Percentiles rank a stretch among this genome's conserved stretches.
These are phyloP conservation scores for Phytopythium litorale DNA, from an alignment of 352 stramenopile genomes.

Conservation along the genomic window DNA sequence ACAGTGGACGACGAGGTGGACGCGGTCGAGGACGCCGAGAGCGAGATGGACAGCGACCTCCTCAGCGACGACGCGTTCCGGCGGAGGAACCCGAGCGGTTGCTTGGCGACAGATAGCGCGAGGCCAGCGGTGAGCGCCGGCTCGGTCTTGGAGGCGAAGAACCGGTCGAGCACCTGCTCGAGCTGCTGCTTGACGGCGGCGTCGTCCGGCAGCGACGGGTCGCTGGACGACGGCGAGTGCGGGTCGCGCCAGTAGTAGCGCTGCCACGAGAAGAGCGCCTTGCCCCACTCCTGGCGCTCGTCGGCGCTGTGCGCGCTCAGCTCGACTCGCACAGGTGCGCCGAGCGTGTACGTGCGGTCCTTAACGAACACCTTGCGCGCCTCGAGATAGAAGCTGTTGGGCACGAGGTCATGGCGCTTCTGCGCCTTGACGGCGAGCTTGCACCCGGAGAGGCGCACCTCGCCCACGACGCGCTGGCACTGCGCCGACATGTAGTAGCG, in stretches of 20 bases:
- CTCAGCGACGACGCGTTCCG: slow-evolving; percentile 65
- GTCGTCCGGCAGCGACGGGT: slow-evolving; percentile 7
- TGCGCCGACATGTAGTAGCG: slow-evolving; percentile 54
- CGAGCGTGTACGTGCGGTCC: slow-evolving; percentile 79
- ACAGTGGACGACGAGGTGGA: slow-evolving; percentile 29
- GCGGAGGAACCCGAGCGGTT: slow-evolving; percentile 65
- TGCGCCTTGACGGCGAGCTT: slow-evolving; percentile 82
- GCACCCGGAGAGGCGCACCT: slow-evolving; percentile 77
- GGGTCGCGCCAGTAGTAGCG: slow-evolving; percentile 85
- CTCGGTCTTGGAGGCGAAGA: slow-evolving; percentile 23
- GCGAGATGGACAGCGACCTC: slow-evolving; percentile 56
- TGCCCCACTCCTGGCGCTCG: slow-evolving; percentile 78
- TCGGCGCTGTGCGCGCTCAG: slow-evolving; percentile 58
- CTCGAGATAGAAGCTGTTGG: slow-evolving; percentile 82
- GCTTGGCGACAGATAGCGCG: slow-evolving; percentile 59
- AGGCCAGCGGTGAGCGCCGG: slow-evolving; percentile 19
- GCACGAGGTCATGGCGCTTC: slow-evolving; percentile 57
- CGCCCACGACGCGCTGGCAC: slow-evolving; percentile 39
- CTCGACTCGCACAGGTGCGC: slow-evolving; percentile 53
- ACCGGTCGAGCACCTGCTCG: slow-evolving; percentile 43
- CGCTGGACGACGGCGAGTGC: slow-evolving; percentile 9
- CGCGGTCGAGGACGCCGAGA: slow-evolving; percentile 39
- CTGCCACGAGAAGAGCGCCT: slow-evolving; percentile 86
- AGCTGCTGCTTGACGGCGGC: slow-evolving; percentile 31
- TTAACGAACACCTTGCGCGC: slow-evolving; percentile 84